Evolutionary conservation across 805 yeast genomes (phyloP).

Genomic region (Saturnispora halmiae): DNA sequence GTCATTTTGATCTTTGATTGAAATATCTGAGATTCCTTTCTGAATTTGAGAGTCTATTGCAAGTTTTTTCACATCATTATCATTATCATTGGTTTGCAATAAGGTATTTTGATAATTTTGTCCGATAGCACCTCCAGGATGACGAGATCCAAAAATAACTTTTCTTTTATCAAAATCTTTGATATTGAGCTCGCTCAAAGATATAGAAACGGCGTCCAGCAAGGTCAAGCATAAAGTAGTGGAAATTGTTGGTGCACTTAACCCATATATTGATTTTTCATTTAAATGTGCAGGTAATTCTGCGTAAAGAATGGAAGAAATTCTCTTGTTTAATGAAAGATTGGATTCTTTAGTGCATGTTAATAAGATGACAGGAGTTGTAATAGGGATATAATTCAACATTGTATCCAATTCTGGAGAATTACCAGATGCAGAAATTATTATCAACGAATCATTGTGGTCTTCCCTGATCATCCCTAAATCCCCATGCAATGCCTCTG

Average conservation of each 20-base stretch:
- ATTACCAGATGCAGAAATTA: slow-evolving; percentile 74
- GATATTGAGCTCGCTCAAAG: slow-evolving; percentile 59
- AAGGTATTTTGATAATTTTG: slow-evolving; percentile 23
- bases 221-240: slow-evolving; percentile 67
- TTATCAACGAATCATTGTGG: slow-evolving; percentile 46
- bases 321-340: slow-evolving; percentile 42
- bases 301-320: slow-evolving; percentile 48
- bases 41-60: no score
- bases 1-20: not conserved
- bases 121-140: slow-evolving; percentile 92
- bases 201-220: slow-evolving; percentile 71
- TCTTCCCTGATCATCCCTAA: slow-evolving; percentile 57
- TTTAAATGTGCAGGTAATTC: slow-evolving; percentile 48
- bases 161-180: slow-evolving; percentile 46
- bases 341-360: slow-evolving; percentile 54
- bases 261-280: slow-evolving; percentile 61
- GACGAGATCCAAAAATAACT: slow-evolving; percentile 55
- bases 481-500: slow-evolving; percentile 88
- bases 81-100: not conserved
- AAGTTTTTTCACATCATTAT: no score
- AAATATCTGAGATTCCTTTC: no score
- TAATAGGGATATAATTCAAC: slow-evolving; percentile 46
- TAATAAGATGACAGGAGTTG: slow-evolving; percentile 48
- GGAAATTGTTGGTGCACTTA: slow-evolving; percentile 83
- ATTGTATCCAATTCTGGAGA: slow-evolving; percentile 63